Evolutionary conservation across 163 green algal species (phyloP).

Genomic region (Scenedesmus sp.): DNA sequence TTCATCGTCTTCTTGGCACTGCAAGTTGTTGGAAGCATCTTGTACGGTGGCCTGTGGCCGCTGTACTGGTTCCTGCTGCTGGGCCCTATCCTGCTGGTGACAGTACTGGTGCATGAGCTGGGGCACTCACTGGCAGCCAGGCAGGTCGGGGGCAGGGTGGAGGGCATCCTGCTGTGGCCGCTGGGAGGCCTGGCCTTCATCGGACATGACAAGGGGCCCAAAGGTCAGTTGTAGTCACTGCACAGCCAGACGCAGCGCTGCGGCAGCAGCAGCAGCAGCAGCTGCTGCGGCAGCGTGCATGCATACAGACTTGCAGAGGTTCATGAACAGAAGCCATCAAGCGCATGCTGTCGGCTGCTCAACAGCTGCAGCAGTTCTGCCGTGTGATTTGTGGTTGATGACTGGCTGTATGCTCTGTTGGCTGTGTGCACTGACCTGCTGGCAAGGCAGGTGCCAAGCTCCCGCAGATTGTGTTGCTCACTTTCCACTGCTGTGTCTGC

Average conservation of each 20-base stretch:
- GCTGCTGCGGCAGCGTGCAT: neutral
- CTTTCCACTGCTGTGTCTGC: neutral
- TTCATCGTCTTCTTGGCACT: conserved; percentile 60
- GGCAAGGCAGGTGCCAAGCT: neutral
- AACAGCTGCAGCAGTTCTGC: neutral
- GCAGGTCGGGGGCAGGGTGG: conserved; percentile 60
- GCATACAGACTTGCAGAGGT: neutral
- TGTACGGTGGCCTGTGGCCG: conserved; percentile 46
- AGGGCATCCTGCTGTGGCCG: conserved; percentile 83
- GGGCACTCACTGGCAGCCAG: conserved; percentile 72
- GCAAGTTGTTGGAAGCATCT: conserved; percentile 52
- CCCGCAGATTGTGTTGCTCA: neutral
- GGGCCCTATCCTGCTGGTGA: conserved; percentile 74
- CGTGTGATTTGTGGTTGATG: too few species aligned
- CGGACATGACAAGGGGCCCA: conserved; percentile 63
- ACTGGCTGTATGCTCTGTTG: neutral
- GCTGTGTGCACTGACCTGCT: neutral
- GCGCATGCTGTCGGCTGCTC: neutral
- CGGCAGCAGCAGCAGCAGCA: neutral
- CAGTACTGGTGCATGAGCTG: conserved; percentile 82
- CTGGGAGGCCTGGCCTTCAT: conserved; percentile 83
- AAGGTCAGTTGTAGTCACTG: conserved; percentile 52
- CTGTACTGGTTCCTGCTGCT: conserved; percentile 68
- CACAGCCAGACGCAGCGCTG: neutral
- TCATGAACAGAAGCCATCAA: neutral